Conservation (phyloP, 2,329 filamentous ascomycete species). For the Grosmannia clavigera region DNA sequence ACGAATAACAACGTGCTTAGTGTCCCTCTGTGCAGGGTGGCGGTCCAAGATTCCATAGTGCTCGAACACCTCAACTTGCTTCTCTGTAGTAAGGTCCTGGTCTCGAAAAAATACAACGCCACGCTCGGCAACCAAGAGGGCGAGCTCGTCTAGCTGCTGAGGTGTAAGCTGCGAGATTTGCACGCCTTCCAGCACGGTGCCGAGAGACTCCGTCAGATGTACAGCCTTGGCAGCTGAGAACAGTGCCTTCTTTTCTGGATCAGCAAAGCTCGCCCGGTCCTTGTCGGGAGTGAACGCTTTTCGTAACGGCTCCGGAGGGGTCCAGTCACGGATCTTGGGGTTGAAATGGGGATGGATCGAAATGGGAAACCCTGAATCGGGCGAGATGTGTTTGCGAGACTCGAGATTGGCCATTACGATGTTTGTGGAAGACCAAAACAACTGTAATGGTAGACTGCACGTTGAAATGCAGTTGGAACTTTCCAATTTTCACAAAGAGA, state of each 20-base stretch:
- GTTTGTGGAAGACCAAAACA: background rate
- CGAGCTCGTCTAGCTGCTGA: conserved; percentile 36
- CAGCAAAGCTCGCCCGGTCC: conserved; percentile 28
- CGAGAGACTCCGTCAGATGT: conserved; percentile 31
- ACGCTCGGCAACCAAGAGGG: conserved; percentile 31
- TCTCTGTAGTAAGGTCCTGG: conserved; percentile 31
- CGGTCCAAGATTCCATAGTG: conserved; percentile 35
- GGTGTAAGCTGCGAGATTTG: conserved; percentile 32
- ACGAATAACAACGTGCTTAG: conserved; percentile 29
- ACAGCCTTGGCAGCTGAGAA: conserved; percentile 23
- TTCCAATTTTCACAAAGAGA: too few species aligned
- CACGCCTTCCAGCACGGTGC: conserved; percentile 23
- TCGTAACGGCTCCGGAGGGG: conserved; percentile 26
- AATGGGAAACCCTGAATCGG: conserved; percentile 33
- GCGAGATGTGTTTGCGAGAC: conserved; percentile 32
- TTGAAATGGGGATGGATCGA: conserved; percentile 34
- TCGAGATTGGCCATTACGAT: conserved; percentile 24
- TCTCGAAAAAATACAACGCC: conserved; percentile 35
- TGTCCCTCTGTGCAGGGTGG: conserved; percentile 32
- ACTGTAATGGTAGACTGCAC: background rate
- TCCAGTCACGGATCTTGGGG: conserved; percentile 27
- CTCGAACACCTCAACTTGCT: conserved; percentile 31
- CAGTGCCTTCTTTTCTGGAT: conserved; percentile 30
- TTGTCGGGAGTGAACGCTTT: conserved; percentile 19
- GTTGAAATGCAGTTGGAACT: background rate